Evolutionary conservation across 2,329 filamentous ascomycete genomes (phyloP), one percentile per base, ranked within the genome.

Genomic region (Thielaviopsis ethacetica): DNA sequence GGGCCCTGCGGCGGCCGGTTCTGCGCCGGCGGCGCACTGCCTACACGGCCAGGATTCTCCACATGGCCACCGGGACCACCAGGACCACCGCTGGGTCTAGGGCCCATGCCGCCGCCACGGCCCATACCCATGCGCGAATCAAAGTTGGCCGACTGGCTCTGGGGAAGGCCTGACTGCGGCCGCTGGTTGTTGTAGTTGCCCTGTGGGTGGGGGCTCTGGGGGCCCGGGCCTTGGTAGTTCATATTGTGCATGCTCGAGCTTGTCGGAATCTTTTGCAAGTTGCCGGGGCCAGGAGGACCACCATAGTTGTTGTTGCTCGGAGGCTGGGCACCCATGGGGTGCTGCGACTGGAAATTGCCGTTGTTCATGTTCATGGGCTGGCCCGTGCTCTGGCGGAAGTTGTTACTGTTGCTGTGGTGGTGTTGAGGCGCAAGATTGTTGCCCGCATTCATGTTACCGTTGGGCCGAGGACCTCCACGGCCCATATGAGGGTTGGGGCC

Each of bases 21-120:
- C 54, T 65, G 65, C 34, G 66, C 65, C 0, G 71, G 69, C 10
- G 72, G 71, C 21, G 71, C 72, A 34, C 70, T 74, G 15, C 68
- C 71, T 22, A 68, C 67, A 59, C 71, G 69, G 17, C 59, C 56
- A n/a, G 59, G 59, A 30, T 61, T 52, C 26, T 58, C 59, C 41
- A 61, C 38, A 47, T 55, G 54, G 10, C 44, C 56, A 30, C 66
- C 67, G 5, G 68, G 66, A 17, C 65, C 65, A 15, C 56, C 59
- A 59, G 53, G n/a, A n/a, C n/a, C n/a, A n/a, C n/a, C 26, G 26
- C 9, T 27, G 64, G 65, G n/a, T 62, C 63, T n/a, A 19, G 62
- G 62, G 17, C 62, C 59, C 54, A 63, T 55, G 54, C 34, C 66
- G 59, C 61, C 62, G 51, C 67, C 66, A 26, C 65, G 50, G 53